phyloP scores from a whole-genome alignment of 768 basidiomycete genomes.

The Suillus lakei region DNA sequence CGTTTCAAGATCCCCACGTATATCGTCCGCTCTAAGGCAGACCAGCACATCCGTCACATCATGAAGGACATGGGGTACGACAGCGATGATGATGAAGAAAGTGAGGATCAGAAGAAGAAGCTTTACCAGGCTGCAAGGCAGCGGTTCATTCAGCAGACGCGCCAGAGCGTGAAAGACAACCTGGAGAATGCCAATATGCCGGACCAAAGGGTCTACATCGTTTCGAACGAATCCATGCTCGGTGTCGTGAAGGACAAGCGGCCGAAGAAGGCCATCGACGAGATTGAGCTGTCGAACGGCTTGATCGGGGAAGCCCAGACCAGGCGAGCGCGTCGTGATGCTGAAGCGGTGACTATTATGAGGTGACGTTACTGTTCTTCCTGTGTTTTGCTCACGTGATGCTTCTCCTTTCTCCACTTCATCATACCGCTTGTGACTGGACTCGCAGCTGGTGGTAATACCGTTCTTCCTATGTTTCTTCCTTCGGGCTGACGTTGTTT shows the following conservation, averaged over 20 bases:
- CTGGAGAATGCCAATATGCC: constrained; percentile 28
- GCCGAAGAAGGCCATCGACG: constrained; percentile 30
- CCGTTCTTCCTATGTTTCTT: neutral
- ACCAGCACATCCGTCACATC: constrained; percentile 14
- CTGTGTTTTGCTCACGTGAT: neutral
- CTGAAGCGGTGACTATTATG: neutral
- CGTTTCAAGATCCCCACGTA: constrained; percentile 40
- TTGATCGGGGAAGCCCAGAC: constrained; percentile 22
- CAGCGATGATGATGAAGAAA: constrained; percentile 24
- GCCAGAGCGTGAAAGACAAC: constrained; percentile 26
- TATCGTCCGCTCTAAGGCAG: constrained; percentile 34
- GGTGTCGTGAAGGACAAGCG: constrained; percentile 30
- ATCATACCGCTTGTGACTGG: neutral
- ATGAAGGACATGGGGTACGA: constrained; percentile 34
- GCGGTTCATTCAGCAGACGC: constrained; percentile 34
- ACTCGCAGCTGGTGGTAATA: neutral
- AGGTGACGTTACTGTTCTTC: neutral
- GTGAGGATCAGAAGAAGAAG: constrained; percentile 12
- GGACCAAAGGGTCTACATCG: constrained; percentile 34
- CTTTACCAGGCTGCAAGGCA: constrained; percentile 29
- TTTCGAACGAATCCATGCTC: constrained; percentile 27
- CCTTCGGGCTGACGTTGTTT: neutral
- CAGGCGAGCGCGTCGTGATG: neutral
- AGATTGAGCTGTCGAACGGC: constrained; percentile 30
- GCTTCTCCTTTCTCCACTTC: neutral